Conservation (phyloP, 176 grass and related monocot genomes). For the Aegilops umbellulata region DNA sequence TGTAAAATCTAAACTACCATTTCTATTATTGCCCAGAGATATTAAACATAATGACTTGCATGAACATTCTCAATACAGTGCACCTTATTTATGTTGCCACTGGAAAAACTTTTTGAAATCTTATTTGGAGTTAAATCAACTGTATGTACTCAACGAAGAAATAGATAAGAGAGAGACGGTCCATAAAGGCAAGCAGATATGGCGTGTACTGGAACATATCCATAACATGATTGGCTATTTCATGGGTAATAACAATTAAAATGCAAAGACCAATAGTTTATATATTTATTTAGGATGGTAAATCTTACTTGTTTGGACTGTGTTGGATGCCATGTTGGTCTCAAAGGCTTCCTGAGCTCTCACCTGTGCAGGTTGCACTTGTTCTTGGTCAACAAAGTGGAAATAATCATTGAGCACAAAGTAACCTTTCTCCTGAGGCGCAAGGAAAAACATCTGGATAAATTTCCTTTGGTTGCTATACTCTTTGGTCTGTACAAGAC, state of each 20-base stretch:
- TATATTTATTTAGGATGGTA: neutral
- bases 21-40: neutral
- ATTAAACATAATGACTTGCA: neutral
- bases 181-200: neutral
- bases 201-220: neutral
- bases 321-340: conserved; percentile 47
- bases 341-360: conserved; percentile 53
- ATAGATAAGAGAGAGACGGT: neutral
- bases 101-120: neutral
- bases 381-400: conserved; percentile 89
- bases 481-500: conserved; percentile 74
- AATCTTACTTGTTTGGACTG: neutral
- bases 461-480: conserved; percentile 74
- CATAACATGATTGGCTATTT: neutral
- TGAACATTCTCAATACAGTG: neutral
- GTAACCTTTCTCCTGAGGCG: conserved; percentile 95
- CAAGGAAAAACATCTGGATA: conserved; percentile 92
- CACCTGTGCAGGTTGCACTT: conserved; percentile 47
- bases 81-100: neutral
- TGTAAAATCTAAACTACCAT: neutral
- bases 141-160: neutral
- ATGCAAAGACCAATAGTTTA: neutral
- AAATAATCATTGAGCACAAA: conserved; percentile 98
- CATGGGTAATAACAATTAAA: neutral
- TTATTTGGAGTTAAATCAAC: neutral